phyloP scores from a whole-genome alignment of 129 eudicot genomes.

The Helianthus annuus region HanXRQr2.0-SUNRISE NC_035439.2:21113141-21113640 shows the following conservation, averaged over 20 bases:
- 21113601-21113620: too few species aligned
- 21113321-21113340: conserved; percentile 23
- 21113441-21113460: conserved; percentile 41
- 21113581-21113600: too few species aligned
- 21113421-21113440: conserved; percentile 50
- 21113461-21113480: conserved; percentile 28
- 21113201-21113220: conserved; percentile 20
- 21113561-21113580: not conserved
- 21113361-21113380: conserved; percentile 42
- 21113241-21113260: conserved; percentile 24
- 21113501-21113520: conserved; percentile 2
- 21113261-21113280: conserved; percentile 43
- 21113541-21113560: not conserved
- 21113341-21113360: conserved; percentile 35
- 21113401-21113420: conserved; percentile 42
- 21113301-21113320: conserved; percentile 62
- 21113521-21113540: not conserved
- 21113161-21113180: conserved; percentile 53
- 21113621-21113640: too few species aligned
- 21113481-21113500: not conserved
- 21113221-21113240: conserved; percentile 30
- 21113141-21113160: conserved; percentile 33
- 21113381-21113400: conserved; percentile 42
- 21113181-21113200: conserved; percentile 58
- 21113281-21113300: conserved; percentile 54